Conservation (phyloP, 345 rosid species). For the Psidium guajava region DNA sequence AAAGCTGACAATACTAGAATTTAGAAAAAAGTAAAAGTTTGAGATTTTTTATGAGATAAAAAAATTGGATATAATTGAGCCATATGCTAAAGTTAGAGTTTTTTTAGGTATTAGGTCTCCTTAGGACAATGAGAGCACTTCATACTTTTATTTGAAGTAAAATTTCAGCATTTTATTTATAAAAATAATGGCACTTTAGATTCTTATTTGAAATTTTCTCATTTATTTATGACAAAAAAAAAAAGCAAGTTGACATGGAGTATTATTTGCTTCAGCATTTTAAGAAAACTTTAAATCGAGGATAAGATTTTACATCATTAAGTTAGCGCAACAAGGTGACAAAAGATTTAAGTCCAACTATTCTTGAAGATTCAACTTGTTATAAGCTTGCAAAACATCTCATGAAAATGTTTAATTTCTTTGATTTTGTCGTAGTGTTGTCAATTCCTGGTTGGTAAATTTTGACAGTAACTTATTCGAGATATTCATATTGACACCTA, state of each 20-base stretch:
- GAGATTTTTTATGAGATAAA: no score
- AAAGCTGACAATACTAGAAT: no score
- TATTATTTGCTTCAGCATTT: background rate
- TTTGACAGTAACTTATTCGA: background rate
- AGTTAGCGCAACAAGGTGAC: background rate
- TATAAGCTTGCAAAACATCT: background rate
- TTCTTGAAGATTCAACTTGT: background rate
- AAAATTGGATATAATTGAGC: no score
- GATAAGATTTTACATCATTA: background rate
- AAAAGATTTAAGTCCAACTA: background rate
- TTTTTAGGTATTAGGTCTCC: no score
- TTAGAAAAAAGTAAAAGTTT: no score
- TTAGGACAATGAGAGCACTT: no score
- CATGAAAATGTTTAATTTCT: background rate
- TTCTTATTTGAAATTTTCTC: no score
- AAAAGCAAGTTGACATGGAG: background rate
- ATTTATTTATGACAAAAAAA: background rate
- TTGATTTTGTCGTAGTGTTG: background rate
- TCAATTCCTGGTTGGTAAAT: background rate
- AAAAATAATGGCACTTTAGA: no score
- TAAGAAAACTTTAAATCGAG: background rate
- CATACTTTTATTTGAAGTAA: no score
- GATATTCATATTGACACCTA: background rate
- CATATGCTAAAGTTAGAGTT: no score
- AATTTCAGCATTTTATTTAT: no score